Evolutionary conservation across 345 rosid species (phyloP), one percentile per base, ranked within the genome.

Genomic region (Acer campestre): DNA sequence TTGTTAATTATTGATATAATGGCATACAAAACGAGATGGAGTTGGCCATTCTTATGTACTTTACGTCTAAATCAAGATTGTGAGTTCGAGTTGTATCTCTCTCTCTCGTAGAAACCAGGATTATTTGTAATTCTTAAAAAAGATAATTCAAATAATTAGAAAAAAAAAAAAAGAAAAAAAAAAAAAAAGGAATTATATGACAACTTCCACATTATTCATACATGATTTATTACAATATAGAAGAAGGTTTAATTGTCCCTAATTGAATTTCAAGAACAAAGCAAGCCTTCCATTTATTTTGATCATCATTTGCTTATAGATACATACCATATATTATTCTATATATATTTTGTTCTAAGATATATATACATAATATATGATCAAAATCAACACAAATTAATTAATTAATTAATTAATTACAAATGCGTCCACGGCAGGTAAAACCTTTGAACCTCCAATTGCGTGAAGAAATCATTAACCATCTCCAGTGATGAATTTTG

Each of bases 371-470:
- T 35, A 35, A 35, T 35, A 35, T 5, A 61, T 11, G 27, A 61
- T 42, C 46, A 42, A 22, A 10, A 22, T 61, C 29, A 22, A 23
- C 27, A 29, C 8, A 4, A 23, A 29, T 17, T 7, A 67, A 7
- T 42, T 46, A 48, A 18, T 68, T 62, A 63, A 71, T 42, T 46
- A 48, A 18, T 68, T 62, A 63, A 68, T 42, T 76, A 80, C 53
- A 68, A 51, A 53, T 61, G 46, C 67, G 68, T 79, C 48, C 38
- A 67, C 38, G 72, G 74, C 75, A 65, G 74, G 74, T 63, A 63
- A 66, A 53, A 23, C 29, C 27, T 25, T 56, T 56, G 1, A n/a
- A 61, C 70, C 61, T 11, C 5, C 67, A 53, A 16, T 72, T 75
- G 80, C 61, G 55, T 69, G 31, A 76, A 67, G 74, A 74, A 78